Evolutionary conservation across 1,284 basidiomycete genomes (phyloP).

Genomic region (Lentinula novae-zelandiae): DNA sequence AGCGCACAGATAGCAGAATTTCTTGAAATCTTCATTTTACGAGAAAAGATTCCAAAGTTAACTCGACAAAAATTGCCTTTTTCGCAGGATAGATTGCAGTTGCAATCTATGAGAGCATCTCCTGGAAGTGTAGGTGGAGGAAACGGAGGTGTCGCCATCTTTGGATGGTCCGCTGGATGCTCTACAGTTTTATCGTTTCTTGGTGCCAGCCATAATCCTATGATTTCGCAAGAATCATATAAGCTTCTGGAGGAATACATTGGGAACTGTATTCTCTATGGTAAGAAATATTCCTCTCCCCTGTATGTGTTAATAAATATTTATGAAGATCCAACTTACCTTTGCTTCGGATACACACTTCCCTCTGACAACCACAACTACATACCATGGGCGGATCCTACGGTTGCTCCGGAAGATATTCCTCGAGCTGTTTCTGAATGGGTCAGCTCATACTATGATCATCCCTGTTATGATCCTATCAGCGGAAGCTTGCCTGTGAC

Average conservation of each 20-base stretch:
- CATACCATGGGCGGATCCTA: slow-evolving; percentile 19
- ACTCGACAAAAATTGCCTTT: neutral
- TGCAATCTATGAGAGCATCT: neutral
- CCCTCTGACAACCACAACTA: slow-evolving; percentile 16
- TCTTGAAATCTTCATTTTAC: slow-evolving; percentile 23
- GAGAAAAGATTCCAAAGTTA: slow-evolving; percentile 22
- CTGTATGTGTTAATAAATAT: neutral
- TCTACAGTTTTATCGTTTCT: slow-evolving; percentile 22
- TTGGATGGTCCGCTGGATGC: slow-evolving; percentile 25
- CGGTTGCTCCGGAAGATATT: slow-evolving; percentile 18
- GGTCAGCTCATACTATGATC: slow-evolving; percentile 28
- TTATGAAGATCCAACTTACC: slow-evolving; percentile 26
- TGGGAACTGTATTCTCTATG: slow-evolving; percentile 28
- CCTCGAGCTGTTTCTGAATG: slow-evolving; percentile 22
- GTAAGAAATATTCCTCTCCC: slow-evolving; percentile 11
- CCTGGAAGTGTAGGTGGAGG: slow-evolving; percentile 13
- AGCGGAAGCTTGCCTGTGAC: neutral
- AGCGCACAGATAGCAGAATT: slow-evolving; percentile 23
- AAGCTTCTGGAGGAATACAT: slow-evolving; percentile 24
- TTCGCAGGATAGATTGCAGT: neutral
- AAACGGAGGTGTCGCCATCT: slow-evolving; percentile 21
- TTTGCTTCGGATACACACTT: slow-evolving; percentile 23
- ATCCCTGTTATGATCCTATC: slow-evolving; percentile 2
- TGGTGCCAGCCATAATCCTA: neutral
- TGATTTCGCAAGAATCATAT: slow-evolving; percentile 22